Conservation (phyloP, 345 rosid genomes). For the Acer campestre region DNA sequence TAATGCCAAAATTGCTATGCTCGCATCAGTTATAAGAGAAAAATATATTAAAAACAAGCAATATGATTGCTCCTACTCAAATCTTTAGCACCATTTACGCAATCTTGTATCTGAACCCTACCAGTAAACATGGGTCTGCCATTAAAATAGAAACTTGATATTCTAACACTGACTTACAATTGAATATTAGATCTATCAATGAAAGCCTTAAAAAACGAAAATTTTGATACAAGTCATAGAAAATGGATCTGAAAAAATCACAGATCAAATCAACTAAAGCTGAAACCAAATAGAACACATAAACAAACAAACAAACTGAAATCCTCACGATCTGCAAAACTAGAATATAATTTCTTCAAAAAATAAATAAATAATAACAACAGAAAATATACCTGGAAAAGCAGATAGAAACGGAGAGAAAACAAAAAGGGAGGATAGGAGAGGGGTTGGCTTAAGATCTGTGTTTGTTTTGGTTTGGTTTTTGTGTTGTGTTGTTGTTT, state of each 20-base stretch:
- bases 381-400: slow-evolving; percentile 3
- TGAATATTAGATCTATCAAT: slow-evolving; percentile 10
- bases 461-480: background rate
- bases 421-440: background rate
- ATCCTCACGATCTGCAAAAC: slow-evolving; percentile 1
- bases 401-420: background rate
- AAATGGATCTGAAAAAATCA: slow-evolving; percentile 5
- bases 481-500: background rate
- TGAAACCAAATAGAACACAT: background rate
- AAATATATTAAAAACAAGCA: background rate
- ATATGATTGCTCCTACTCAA: background rate
- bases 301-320: background rate
- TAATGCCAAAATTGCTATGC: background rate
- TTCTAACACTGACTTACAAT: background rate
- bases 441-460: slow-evolving; percentile 11
- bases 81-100: background rate
- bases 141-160: background rate
- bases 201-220: background rate
- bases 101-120: background rate
- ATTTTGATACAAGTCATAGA: background rate
- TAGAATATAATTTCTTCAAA: background rate
- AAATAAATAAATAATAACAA: background rate
- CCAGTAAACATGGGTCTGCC: background rate
- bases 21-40: background rate
- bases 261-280: background rate